phyloP scores from a whole-genome alignment of 768 basidiomycete species.

The Lentinula detonsa region DNA sequence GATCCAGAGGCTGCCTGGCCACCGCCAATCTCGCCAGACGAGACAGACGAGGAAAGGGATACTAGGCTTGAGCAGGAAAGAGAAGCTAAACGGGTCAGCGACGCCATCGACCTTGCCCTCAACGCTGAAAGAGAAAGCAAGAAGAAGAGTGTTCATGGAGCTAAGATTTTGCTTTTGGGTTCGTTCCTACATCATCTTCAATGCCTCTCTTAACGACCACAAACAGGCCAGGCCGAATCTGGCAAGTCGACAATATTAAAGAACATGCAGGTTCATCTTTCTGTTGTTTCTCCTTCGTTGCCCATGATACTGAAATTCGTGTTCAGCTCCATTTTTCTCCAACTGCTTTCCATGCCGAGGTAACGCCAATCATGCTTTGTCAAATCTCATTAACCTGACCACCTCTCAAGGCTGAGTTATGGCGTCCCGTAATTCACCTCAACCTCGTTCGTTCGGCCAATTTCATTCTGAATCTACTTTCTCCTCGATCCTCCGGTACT shows the following conservation, averaged over 20 bases:
- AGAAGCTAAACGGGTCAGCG: slow-evolving; percentile 46
- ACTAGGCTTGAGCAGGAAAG: slow-evolving; percentile 35
- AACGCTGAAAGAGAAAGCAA: slow-evolving; percentile 36
- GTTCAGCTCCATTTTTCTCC: slow-evolving; percentile 60
- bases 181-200: slow-evolving; percentile 11
- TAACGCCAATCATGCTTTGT: slow-evolving; percentile 13
- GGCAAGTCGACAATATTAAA: slow-evolving; percentile 65
- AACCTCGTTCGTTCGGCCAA: slow-evolving; percentile 56
- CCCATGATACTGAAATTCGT: not conserved
- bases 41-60: slow-evolving; percentile 36
- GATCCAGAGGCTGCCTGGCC: slow-evolving; percentile 4
- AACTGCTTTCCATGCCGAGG: slow-evolving; percentile 50
- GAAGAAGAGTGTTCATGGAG: slow-evolving; percentile 29
- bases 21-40: slow-evolving; percentile 27
- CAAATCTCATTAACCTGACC: not conserved
- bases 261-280: slow-evolving; percentile 58
- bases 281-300: slow-evolving; percentile 18
- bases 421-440: slow-evolving; percentile 63
- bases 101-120: slow-evolving; percentile 49
- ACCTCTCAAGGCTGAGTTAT: slow-evolving; percentile 34
- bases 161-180: slow-evolving; percentile 57
- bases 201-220: not conserved
- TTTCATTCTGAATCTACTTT: slow-evolving; percentile 29
- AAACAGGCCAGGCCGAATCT: slow-evolving; percentile 57
- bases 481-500: not conserved